These are phyloP conservation scores for Pythium vanterpoolii DNA, from an alignment of 352 stramenopile species.

Conservation along the genomic window DNA sequence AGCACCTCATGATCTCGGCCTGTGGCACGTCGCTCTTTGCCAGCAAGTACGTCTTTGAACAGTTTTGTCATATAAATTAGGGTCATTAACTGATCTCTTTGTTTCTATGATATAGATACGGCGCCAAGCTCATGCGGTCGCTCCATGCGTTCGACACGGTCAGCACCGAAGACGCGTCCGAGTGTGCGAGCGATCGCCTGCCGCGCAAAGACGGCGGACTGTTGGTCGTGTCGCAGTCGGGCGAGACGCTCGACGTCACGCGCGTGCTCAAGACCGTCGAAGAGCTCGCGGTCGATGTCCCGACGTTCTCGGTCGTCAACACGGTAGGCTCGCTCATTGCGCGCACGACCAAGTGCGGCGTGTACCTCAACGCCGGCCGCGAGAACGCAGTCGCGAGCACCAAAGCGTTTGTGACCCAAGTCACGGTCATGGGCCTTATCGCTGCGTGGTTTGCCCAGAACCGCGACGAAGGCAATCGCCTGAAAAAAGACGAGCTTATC, in stretches of 20 bases:
- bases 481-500: slow-evolving; percentile 89
- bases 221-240: slow-evolving; percentile 96
- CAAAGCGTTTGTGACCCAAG: slow-evolving; percentile 99
- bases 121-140: slow-evolving; percentile 97
- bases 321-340: slow-evolving; percentile 97
- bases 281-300: slow-evolving; percentile 60
- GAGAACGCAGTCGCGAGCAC: slow-evolving; percentile 98
- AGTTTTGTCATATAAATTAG: background rate
- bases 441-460: slow-evolving; percentile 91
- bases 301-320: slow-evolving; percentile 96
- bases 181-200: slow-evolving; percentile 89
- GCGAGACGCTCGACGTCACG: slow-evolving; percentile 97
- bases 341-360: slow-evolving; percentile 89
- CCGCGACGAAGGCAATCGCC: slow-evolving; percentile 71
- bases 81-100: background rate
- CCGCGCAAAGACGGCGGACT: slow-evolving; percentile 85
- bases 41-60: slow-evolving; percentile 72
- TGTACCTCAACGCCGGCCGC: slow-evolving; percentile 98
- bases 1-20: slow-evolving; percentile 93
- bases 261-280: slow-evolving; percentile 91
- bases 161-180: slow-evolving; percentile 88
- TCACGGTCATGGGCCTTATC: slow-evolving; percentile 89
- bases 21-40: slow-evolving; percentile 96
- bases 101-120: slow-evolving; percentile 30
- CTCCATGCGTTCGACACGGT: slow-evolving; percentile 94